Percentiles rank a stretch among this genome's conserved stretches.
Conservation (phyloP, 2,329 filamentous ascomycete genomes). For the Sporothrix pallida region DNA sequence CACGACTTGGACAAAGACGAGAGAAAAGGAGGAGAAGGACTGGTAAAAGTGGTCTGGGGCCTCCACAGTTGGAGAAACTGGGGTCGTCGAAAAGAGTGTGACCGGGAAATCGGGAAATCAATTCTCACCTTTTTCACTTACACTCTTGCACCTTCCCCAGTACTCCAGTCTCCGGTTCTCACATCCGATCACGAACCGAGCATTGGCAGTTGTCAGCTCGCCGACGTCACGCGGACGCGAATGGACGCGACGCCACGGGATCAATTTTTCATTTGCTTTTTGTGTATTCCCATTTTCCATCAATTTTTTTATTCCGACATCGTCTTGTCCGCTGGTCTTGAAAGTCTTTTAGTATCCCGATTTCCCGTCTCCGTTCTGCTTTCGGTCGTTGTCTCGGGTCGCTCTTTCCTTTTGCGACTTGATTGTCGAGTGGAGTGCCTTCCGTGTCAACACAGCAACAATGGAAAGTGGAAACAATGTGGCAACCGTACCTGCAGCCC, state of each 20-base stretch:
- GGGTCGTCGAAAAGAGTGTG: neutral
- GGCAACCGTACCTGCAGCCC: neutral
- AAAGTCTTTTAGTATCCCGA: conserved; percentile 16
- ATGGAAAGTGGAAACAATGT: conserved; percentile 6
- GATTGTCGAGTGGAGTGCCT: neutral
- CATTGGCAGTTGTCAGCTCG: neutral
- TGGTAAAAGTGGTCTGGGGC: neutral
- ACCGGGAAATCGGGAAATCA: conserved; percentile 21
- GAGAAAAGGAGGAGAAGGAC: neutral
- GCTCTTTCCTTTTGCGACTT: neutral
- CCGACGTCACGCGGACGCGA: neutral
- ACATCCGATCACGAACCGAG: neutral
- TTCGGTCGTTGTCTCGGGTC: no score
- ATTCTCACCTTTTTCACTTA: neutral
- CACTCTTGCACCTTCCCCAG: neutral
- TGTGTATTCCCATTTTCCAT: neutral
- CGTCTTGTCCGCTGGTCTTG: neutral
- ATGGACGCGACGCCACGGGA: neutral
- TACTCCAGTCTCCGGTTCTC: neutral
- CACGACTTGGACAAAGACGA: no score
- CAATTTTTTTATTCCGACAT: neutral
- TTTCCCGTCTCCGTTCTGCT: conserved; percentile 2
- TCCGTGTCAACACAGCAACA: neutral
- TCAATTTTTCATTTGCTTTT: neutral
- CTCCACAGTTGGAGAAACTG: conserved; percentile 16